Conservation (phyloP, 2,329 filamentous ascomycete genomes). For the Monilinia laxa region DNA sequence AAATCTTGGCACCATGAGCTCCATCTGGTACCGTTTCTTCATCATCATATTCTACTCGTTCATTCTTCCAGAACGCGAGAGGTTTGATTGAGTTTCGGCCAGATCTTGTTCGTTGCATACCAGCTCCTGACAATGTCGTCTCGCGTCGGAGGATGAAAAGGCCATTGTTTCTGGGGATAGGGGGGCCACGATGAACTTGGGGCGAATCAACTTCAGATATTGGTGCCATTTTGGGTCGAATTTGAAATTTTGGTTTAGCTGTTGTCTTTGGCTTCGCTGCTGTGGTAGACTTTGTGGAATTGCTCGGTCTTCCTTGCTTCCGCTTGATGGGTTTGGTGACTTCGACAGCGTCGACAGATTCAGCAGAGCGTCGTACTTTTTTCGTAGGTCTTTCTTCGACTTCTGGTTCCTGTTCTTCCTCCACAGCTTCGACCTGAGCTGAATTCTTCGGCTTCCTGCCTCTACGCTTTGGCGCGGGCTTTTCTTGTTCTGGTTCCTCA, state of each 20-base stretch:
- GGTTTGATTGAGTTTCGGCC: conserved; percentile 77
- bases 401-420: conserved; percentile 25
- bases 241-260: conserved; percentile 25
- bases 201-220: conserved; percentile 35
- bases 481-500: conserved; percentile 17
- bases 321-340: conserved; percentile 16
- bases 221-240: conserved; percentile 29
- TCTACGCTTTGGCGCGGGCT: conserved; percentile 9
- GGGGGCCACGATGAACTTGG: conserved; percentile 38
- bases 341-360: conserved; percentile 22
- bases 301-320: conserved; percentile 13
- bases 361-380: conserved; percentile 28
- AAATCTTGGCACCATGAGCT: conserved; percentile 50
- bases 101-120: conserved; percentile 61
- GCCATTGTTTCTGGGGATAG: conserved; percentile 47
- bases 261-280: conserved; percentile 29
- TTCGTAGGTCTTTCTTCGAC: conserved; percentile 27
- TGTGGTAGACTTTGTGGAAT: conserved; percentile 16
- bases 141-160: conserved; percentile 52
- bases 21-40: conserved; percentile 50
- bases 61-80: conserved; percentile 83
- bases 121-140: conserved; percentile 41
- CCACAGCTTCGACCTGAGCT: conserved; percentile 20
- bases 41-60: conserved; percentile 68
- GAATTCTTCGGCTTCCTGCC: conserved; percentile 20